Evolutionary conservation across 2,329 filamentous ascomycete species (phyloP).

Genomic region (Ceratocystis eucalypticola): DNA sequence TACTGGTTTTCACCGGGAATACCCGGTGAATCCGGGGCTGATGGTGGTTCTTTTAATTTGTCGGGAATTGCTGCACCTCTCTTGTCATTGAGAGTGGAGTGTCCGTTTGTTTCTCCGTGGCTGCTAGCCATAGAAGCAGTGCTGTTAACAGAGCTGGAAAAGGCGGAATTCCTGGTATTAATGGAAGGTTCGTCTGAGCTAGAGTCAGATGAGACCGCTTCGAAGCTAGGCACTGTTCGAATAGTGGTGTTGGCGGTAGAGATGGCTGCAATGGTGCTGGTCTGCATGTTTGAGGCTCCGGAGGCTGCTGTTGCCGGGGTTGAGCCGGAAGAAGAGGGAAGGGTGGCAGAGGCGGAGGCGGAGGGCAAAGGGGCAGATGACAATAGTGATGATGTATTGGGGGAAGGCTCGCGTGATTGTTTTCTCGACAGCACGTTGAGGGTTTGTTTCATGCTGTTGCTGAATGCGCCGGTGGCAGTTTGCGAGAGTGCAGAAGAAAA

Average conservation of each 20-base stretch:
- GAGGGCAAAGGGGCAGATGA: conserved; percentile 24
- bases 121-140: conserved; percentile 33
- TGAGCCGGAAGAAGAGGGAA: not conserved
- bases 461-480: conserved; percentile 29
- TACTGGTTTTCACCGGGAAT: not conserved
- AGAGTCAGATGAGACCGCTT: conserved; percentile 34
- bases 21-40: not conserved
- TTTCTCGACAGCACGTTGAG: conserved; percentile 23
- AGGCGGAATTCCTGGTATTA: conserved; percentile 35
- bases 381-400: conserved; percentile 20
- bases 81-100: not conserved
- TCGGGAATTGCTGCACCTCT: not conserved
- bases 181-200: conserved; percentile 28
- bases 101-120: conserved; percentile 23
- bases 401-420: conserved; percentile 22
- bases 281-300: conserved; percentile 20
- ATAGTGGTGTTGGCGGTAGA: conserved; percentile 32
- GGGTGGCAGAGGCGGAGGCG: conserved; percentile 5
- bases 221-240: conserved; percentile 43
- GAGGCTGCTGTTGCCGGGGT: conserved; percentile 22
- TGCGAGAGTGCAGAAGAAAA: conserved; percentile 23
- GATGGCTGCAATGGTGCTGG: conserved; percentile 23
- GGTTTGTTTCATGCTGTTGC: conserved; percentile 30
- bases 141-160: conserved; percentile 45
- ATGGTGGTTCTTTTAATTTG: not conserved